These are phyloP conservation scores for Lentinula lateritia DNA, from an alignment of 768 basidiomycete genomes.

Conservation along the genomic window DNA sequence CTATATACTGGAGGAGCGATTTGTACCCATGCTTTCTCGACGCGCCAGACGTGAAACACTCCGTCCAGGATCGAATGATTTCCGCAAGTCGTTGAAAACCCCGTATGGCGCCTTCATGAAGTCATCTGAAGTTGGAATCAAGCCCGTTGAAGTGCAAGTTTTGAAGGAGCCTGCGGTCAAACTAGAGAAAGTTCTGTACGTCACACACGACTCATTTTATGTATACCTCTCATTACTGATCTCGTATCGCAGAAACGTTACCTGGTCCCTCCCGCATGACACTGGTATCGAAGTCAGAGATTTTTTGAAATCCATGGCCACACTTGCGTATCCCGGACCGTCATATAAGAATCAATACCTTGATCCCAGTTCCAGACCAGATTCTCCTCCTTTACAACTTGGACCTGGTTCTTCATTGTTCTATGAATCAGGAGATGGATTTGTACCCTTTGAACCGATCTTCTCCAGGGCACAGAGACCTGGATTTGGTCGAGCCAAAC, in stretches of 20 bases:
- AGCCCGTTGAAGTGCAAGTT: slow-evolving; percentile 2
- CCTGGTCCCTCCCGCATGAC: slow-evolving; percentile 20
- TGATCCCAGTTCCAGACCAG: slow-evolving; percentile 9
- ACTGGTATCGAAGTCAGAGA: slow-evolving; percentile 17
- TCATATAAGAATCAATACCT: slow-evolving; percentile 21
- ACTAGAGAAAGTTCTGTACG: slow-evolving; percentile 37
- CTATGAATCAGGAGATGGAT: background rate
- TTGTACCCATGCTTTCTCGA: slow-evolving; percentile 41
- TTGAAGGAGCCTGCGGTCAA: slow-evolving; percentile 25
- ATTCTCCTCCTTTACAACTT: background rate
- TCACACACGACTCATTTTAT: slow-evolving; percentile 11
- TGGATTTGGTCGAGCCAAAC: background rate
- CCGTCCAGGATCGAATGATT: slow-evolving; percentile 23
- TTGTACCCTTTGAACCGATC: slow-evolving; percentile 22
- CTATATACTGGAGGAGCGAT: slow-evolving; percentile 23
- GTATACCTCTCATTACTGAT: background rate
- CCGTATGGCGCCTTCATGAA: slow-evolving; percentile 15
- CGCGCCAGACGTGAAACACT: slow-evolving; percentile 45
- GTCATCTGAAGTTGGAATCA: slow-evolving; percentile 15
- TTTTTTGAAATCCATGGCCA: slow-evolving; percentile 21
- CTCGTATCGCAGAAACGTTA: slow-evolving; percentile 22
- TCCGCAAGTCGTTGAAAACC: slow-evolving; percentile 19
- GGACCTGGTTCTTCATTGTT: background rate
- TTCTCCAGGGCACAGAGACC: slow-evolving; percentile 31
- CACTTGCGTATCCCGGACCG: slow-evolving; percentile 6